Percentiles rank a stretch among this genome's conserved stretches.
Conservation (phyloP, 495 filamentous ascomycete genomes). For the Niebla homalea region DNA sequence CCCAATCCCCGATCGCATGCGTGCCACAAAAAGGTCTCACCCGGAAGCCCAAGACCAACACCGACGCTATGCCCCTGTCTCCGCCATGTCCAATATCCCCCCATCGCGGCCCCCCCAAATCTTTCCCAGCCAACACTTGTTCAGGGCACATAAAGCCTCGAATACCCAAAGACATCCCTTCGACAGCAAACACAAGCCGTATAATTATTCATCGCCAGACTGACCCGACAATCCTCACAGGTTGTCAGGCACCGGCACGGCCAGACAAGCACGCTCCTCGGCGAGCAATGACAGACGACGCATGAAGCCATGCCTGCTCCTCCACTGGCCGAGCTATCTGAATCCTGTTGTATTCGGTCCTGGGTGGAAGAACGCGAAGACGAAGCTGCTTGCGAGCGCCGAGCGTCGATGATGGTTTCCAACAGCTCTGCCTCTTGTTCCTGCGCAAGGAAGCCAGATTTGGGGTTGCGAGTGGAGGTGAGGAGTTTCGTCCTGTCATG, state of each 20-base stretch:
- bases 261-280: constrained; percentile 87
- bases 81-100: neutral
- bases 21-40: neutral
- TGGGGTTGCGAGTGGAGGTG: constrained; percentile 21
- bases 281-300: constrained; percentile 81
- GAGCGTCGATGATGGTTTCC: constrained; percentile 66
- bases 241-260: constrained; percentile 87
- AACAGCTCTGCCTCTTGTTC: constrained; percentile 71
- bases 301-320: constrained; percentile 63
- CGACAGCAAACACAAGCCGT: constrained; percentile 89
- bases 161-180: constrained; percentile 72
- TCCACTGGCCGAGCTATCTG: constrained; percentile 47
- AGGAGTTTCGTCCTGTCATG: constrained; percentile 54
- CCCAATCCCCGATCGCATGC: too few species aligned
- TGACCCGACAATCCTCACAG: constrained; percentile 89
- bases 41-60: neutral
- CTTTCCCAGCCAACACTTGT: neutral
- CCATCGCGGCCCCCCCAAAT: neutral
- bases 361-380: constrained; percentile 8
- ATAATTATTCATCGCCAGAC: constrained; percentile 92
- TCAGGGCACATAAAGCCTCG: constrained; percentile 81
- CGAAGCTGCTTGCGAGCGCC: constrained; percentile 28
- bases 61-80: constrained; percentile 7
- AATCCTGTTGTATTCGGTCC: constrained; percentile 3
- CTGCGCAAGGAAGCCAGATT: constrained; percentile 22